Evolutionary conservation across 2,329 filamentous ascomycete species (phyloP), one percentile per base, ranked within the genome.

Genomic region (Akanthomyces uredinophilus): DNA sequence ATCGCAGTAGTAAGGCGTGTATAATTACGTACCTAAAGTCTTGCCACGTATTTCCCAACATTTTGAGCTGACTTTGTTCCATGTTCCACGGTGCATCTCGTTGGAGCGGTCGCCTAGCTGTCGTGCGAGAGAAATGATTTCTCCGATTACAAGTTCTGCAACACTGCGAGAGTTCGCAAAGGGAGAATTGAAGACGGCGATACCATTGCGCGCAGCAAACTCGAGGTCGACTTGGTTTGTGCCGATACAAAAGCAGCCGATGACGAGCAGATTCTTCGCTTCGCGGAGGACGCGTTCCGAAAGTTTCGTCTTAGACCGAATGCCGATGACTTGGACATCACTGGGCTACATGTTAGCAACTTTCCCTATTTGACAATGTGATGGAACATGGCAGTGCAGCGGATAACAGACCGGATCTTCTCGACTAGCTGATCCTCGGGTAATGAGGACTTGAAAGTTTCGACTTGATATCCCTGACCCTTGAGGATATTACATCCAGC

Each of bases 31-130:
- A 87, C 90, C 95, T 59, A 99, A 83, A 49, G 94, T 98, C 83
- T 99, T 99, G 74, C 95, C 95, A 70, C 95, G 88, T 70, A 98
- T 92, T 76, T 99, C 95, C 95, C 95, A 98, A 83, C 95, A 99
- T 72, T 90, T 93, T 70, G 85, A 84, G 80, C 92, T 96, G 71
- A 98, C 93, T 81, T 99, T 99, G 78, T 98, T 98, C 95, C 95
- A 99, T 49, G 87, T 92, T 62, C 95, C 95, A 62, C 85, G 85
- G 81, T 99, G 95, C 84, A 99, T 87, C 79, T 99, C 95, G 70
- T 86, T 92, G 65, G 91, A 96, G 68, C 95, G 91, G 76, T 99
- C 95, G 65, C 91, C 89, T 39, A 99, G 83, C 77, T 99, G 95
- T 64, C 95, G 89, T 24, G 95, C 95, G 60, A 99, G 87, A 44